Evolutionary conservation across 306 rosid genomes (phyloP), one percentile per base, ranked within the genome.

Genomic region (Lathyrus sativus): DNA sequence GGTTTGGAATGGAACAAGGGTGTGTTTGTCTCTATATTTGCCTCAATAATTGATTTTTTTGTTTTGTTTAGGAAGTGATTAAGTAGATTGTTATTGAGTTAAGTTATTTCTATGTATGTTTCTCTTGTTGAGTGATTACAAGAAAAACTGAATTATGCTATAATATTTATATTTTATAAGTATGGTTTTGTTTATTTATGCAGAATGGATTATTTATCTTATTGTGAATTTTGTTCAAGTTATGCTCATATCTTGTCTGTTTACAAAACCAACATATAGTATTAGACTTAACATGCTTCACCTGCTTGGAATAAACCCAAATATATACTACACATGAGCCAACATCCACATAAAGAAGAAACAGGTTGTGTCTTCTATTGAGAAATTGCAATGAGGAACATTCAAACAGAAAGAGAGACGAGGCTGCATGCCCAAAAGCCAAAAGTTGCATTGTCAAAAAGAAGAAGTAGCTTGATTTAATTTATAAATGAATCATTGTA

Each of bases 21-120:
- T 12, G 57, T 15, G 42, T 15, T 14, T 46, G 12, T 28, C 19
- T 70, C 57, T 62, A 24, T 61, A 54, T 64, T 9, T 50, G 58
- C 38, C n/a, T 53, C 15, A 18, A 12, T 61, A 26, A 43, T 24
- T 35, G 39, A 35, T 35, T 35, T 35, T 61, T 50, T 51, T 59
- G n/a, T 39, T 45, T 66, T 5, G 38, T 56, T 44, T 19, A 22
- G 29, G 44, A 37, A 51, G 13, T 13, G 4, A 67, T 56, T 69
- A 53, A 22, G 8, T 22, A 63, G 42, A 11, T 76, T 66, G 28
- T 38, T 37, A 37, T 64, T 58, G 26, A 53, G 17, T 72, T 49
- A 55, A 64, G 35, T 17, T 9, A 66, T 59, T 78, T 66, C 9
- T 59, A 7, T 72, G 37, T 59, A 7, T 72, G 37, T 26, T 60